Base-by-base conservation (phyloP, 2,329 filamentous ascomycete genomes). In the Xylariaceae sp. region DNA sequence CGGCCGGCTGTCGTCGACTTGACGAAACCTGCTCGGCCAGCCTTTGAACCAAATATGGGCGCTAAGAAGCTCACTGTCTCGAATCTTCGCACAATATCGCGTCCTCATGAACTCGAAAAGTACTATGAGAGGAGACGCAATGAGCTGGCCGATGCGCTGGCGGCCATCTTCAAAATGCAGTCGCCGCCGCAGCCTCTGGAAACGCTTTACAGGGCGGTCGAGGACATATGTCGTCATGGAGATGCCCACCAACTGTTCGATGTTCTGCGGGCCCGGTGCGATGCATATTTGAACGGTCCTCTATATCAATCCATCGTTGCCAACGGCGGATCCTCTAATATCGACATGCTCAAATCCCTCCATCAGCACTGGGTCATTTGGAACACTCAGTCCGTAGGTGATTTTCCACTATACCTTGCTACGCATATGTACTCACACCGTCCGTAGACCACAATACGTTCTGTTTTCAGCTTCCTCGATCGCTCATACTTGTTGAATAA, bases 391-490 rank as follows among this genome's bases (percentile, higher is more conserved):
- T 77, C 90, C 72, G 87, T 89, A 76, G 61, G 81, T 69, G 8
- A 12, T 53, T 39, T 40, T 26, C 18, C 45, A 32, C 19, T 13
- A 26, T 26, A n/a, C 42, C 15, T 1, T 45, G 15, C 26, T 9
- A 41, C 30, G 9, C 16, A 37, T 32, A 6, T 5, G 46, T 45
- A 43, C 50, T 63, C 30, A 59, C 55, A 41, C 34, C 13, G 10
- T 48, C 18, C 36, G 49, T 22, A 65, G 58, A 81, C 85, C 60
- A 85, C 86, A 13, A 82, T 99, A 49, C 84, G 91, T 46, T 92
- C 88, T 59, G 87, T 95, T 37, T 97, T 96, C 72, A 95, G 91
- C 73, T 99, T 92, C 66, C 80, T 99, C 60, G 92, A 99, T 68
- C 85, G 94, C 58, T 89, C 91, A 2, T 96, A 91, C 67, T 78